phyloP scores from a whole-genome alignment of 2,329 filamentous ascomycete species.

The Trichoderma citrinoviride region DNA sequence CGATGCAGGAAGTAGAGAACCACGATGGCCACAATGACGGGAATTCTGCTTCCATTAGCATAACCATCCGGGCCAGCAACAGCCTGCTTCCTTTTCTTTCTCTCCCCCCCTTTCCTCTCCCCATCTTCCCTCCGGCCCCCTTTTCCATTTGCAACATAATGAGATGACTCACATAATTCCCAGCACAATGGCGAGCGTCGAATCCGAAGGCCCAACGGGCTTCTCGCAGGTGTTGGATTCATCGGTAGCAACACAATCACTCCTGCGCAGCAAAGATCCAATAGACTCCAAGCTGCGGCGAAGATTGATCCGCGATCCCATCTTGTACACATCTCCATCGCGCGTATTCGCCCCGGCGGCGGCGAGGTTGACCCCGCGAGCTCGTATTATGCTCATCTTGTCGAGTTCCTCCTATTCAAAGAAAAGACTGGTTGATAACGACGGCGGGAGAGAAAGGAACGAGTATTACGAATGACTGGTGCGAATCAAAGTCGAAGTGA shows the following conservation, averaged over 20 bases:
- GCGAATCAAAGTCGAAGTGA: slow-evolving; percentile 16
- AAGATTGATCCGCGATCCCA: slow-evolving; percentile 32
- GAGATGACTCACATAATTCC: slow-evolving; percentile 63
- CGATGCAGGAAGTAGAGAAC: slow-evolving; percentile 77
- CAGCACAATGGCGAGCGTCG: slow-evolving; percentile 64
- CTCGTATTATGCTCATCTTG: slow-evolving; percentile 20
- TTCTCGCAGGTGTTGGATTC: slow-evolving; percentile 56
- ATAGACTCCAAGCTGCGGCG: slow-evolving; percentile 24
- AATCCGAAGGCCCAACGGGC: slow-evolving; percentile 51
- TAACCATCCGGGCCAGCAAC: background rate
- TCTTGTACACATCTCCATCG: slow-evolving; percentile 25
- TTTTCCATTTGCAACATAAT: slow-evolving; percentile 23
- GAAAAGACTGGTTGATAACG: background rate
- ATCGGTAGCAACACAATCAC: slow-evolving; percentile 14
- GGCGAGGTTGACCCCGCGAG: slow-evolving; percentile 14
- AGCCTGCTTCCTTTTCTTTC: background rate
- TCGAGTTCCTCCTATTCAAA: slow-evolving; percentile 5
- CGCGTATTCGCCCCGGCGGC: slow-evolving; percentile 24
- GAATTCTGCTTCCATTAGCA: slow-evolving; percentile 58
- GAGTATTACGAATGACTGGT: slow-evolving; percentile 10
- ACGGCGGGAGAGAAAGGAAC: background rate
- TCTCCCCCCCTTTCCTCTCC: background rate
- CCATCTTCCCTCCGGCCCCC: background rate
- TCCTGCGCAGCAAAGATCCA: slow-evolving; percentile 23
- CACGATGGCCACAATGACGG: slow-evolving; percentile 63